phyloP scores from a whole-genome alignment of 345 rosid genomes.

The Brassica rapa region DNA sequence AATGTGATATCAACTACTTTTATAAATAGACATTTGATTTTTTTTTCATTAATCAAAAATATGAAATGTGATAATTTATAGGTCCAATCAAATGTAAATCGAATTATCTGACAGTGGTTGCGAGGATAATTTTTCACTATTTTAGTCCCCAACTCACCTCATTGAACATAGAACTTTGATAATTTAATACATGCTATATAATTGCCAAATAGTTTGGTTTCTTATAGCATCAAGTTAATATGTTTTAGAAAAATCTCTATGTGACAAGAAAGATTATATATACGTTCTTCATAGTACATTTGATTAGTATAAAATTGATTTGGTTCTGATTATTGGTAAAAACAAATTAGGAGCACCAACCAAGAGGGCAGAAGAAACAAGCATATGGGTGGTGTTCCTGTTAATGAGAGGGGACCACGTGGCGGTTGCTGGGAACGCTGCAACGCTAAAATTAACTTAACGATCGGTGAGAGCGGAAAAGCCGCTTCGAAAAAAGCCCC shows the following conservation, averaged over 20 bases:
- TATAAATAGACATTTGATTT: too few relatives aligned
- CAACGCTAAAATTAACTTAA: slow-evolving; percentile 21
- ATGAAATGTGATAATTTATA: background rate
- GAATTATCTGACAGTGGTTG: slow-evolving; percentile 7
- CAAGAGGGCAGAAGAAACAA: slow-evolving; percentile 13
- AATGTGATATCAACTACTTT: too few relatives aligned
- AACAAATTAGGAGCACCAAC: slow-evolving; percentile 7
- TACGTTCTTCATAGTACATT: background rate
- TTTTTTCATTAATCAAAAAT: background rate
- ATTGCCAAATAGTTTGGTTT: background rate
- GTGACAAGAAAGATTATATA: background rate
- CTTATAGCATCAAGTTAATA: background rate
- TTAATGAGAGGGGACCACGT: slow-evolving; percentile 38
- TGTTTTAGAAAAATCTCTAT: background rate
- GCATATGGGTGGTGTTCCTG: slow-evolving; percentile 17
- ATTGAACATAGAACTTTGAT: background rate
- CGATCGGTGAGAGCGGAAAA: slow-evolving; percentile 37
- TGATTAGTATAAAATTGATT: background rate
- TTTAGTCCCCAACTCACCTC: background rate
- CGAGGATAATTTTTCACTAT: slow-evolving; percentile 11
- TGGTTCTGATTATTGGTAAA: background rate
- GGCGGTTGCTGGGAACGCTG: slow-evolving; percentile 30
- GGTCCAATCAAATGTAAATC: slow-evolving; percentile 21
- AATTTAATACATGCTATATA: background rate
- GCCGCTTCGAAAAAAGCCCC: slow-evolving; percentile 24